Conservation (phyloP, 331 rosid species). For the Rosa hybrid region DNA sequence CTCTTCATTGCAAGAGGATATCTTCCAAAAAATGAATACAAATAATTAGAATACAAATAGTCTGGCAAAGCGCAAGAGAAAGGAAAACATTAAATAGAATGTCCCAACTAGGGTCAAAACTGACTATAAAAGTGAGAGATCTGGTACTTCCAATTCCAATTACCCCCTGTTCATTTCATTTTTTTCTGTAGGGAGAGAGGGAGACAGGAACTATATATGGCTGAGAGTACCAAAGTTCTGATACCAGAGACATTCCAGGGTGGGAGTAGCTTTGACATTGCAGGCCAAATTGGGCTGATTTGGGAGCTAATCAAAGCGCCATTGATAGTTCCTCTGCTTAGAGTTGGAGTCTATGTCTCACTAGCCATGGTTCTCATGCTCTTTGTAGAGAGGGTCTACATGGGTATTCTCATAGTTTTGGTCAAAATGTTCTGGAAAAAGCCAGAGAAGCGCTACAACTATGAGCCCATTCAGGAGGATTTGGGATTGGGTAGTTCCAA, state of each 20-base stretch:
- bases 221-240: slow-evolving; percentile 48
- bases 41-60: too few species aligned
- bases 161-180: not conserved
- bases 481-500: slow-evolving; percentile 65
- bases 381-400: slow-evolving; percentile 74
- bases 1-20: not conserved
- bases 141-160: not conserved
- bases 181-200: not conserved
- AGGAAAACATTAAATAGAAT: not conserved
- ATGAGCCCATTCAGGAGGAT: slow-evolving; percentile 61
- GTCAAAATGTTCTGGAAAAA: slow-evolving; percentile 80
- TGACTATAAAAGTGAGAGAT: slow-evolving; percentile 27
- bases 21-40: too few species aligned
- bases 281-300: slow-evolving; percentile 53
- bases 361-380: slow-evolving; percentile 87
- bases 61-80: slow-evolving; percentile 9
- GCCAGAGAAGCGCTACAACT: slow-evolving; percentile 71
- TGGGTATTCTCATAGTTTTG: slow-evolving; percentile 81
- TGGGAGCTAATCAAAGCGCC: slow-evolving; percentile 84
- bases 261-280: slow-evolving; percentile 47
- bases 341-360: slow-evolving; percentile 50
- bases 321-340: slow-evolving; percentile 75
- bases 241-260: slow-evolving; percentile 58
- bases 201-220: slow-evolving; percentile 19
- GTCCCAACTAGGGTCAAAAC: slow-evolving; percentile 19